Evolutionary conservation across 305 asterid genomes (phyloP).

Genomic region (Solanum aculeatissimum): DNA sequence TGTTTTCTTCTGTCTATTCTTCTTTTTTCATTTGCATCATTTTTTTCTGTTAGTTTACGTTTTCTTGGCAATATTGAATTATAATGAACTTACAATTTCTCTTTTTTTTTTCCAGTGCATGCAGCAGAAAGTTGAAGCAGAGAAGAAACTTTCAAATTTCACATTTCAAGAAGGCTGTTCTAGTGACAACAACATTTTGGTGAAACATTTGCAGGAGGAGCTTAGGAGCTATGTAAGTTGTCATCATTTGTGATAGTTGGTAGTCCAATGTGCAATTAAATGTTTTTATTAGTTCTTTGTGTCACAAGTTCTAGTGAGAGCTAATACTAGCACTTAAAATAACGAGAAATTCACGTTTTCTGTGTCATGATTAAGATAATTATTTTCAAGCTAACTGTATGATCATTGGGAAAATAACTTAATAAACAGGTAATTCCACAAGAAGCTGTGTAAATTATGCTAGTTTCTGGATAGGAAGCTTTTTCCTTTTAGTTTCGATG

Average conservation of each 20-base stretch:
- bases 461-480: not conserved
- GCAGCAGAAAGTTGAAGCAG: conserved; percentile 59
- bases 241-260: not conserved
- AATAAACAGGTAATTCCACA: not conserved
- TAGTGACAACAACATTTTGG: conserved; percentile 45
- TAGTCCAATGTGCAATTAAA: not conserved
- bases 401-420: not conserved
- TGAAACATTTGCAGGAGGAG: conserved; percentile 89
- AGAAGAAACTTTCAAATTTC: conserved; percentile 38
- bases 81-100: conserved; percentile 6
- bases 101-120: conserved; percentile 41
- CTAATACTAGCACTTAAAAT: not conserved
- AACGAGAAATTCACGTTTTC: not conserved
- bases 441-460: not conserved
- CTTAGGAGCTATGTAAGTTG: conserved; percentile 72
- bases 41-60: not conserved
- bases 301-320: not conserved
- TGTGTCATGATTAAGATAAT: not conserved
- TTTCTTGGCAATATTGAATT: not conserved
- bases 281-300: not conserved
- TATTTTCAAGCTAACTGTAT: not conserved
- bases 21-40: conserved; percentile 1
- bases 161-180: conserved; percentile 45
- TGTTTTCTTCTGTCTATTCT: not conserved
- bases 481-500: not conserved